Conservation (phyloP, 257 asterid genomes). For the Osmanthus fragrans region DNA sequence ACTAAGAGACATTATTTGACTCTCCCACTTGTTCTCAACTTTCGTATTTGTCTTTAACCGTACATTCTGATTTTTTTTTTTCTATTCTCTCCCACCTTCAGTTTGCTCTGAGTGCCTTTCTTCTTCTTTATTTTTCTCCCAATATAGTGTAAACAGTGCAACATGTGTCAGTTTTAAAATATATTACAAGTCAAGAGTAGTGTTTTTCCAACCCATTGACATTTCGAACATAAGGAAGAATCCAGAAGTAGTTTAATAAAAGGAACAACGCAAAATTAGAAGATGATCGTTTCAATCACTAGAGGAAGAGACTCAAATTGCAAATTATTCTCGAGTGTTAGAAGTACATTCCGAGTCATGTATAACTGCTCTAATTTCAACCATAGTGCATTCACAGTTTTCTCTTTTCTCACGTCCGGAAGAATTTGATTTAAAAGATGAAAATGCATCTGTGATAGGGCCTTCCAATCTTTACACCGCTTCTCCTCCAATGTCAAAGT, state of each 20-base stretch:
- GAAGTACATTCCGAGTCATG: no score
- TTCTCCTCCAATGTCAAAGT: no score
- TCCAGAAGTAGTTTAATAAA: slow-evolving; percentile 1
- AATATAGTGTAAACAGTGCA: background rate
- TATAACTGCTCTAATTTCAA: no score
- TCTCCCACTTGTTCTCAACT: slow-evolving; percentile 5
- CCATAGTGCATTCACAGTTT: no score
- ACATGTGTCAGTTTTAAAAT: slow-evolving; percentile 5
- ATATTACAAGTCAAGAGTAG: background rate
- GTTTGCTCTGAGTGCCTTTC: slow-evolving; percentile 11
- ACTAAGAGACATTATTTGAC: slow-evolving; percentile 9
- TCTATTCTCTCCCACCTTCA: background rate
- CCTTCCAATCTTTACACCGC: no score
- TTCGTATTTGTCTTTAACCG: slow-evolving; percentile 9
- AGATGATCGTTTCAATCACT: slow-evolving; percentile 3
- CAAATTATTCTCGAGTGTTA: slow-evolving; percentile 5
- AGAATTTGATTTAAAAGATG: no score
- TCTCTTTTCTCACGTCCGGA: no score
- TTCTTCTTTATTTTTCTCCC: background rate
- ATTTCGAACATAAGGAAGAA: slow-evolving; percentile 13
- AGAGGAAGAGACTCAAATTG: slow-evolving; percentile 7
- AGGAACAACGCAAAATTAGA: slow-evolving; percentile 1
- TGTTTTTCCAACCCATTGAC: slow-evolving; percentile 1
- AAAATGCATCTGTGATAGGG: no score
- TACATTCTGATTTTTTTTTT: background rate